These are phyloP conservation scores for Hapsidospora chrysogenum DNA, from an alignment of 495 filamentous ascomycete species.

Conservation along the genomic window DNA sequence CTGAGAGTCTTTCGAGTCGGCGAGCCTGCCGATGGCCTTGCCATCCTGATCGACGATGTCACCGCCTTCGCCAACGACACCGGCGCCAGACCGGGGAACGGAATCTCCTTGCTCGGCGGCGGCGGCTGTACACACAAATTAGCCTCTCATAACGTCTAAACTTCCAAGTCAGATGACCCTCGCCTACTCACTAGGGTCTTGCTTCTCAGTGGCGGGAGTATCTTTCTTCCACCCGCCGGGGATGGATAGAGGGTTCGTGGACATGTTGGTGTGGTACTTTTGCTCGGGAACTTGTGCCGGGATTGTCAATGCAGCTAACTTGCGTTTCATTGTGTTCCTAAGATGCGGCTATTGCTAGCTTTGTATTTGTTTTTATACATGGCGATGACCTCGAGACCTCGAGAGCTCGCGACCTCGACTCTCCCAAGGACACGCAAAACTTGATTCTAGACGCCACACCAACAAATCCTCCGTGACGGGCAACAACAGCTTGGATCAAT, in stretches of 20 bases:
- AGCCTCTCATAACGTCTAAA: not conserved
- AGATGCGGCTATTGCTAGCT: too few relatives aligned
- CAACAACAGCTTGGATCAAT: too few relatives aligned
- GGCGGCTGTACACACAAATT: not conserved
- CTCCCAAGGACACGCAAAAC: too few relatives aligned
- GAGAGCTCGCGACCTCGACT: too few relatives aligned
- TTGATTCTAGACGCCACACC: too few relatives aligned
- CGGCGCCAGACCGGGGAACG: slow-evolving; percentile 1
- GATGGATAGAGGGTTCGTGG: not conserved
- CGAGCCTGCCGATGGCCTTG: slow-evolving; percentile 54
- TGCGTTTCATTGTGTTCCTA: not conserved
- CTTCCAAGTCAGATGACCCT: not conserved
- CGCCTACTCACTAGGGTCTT: not conserved
- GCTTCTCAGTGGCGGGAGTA: not conserved
- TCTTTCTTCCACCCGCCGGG: not conserved
- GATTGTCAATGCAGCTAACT: not conserved
- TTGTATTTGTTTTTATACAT: too few relatives aligned
- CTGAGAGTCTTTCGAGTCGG: slow-evolving; percentile 48
- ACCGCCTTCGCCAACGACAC: slow-evolving; percentile 57
- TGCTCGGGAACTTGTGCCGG: not conserved
- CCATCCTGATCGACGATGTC: slow-evolving; percentile 65
- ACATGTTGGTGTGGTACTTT: not conserved
- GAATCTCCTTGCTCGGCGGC: not conserved
- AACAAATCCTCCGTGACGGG: too few relatives aligned
- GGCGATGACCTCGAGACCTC: too few relatives aligned